Conservation (phyloP, 176 grass and related monocot genomes). For the Areca catechu region DNA sequence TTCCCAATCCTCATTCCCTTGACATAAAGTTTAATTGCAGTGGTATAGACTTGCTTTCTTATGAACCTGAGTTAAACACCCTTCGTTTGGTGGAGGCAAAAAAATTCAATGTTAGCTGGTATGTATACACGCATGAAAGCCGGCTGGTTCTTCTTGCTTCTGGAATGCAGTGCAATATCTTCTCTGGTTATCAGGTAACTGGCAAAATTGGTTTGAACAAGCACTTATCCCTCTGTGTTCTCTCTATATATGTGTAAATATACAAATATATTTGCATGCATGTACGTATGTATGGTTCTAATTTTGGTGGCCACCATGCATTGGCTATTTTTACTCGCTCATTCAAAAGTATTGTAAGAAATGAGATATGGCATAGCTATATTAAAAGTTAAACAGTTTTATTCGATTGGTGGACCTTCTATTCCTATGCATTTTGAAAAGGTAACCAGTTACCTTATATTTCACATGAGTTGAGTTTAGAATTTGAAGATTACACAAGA, state of each 20-base stretch:
- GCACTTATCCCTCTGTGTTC: not conserved
- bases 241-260: not conserved
- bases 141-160: conserved; percentile 91
- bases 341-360: too few relatives aligned
- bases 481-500: too few relatives aligned
- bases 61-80: conserved; percentile 64
- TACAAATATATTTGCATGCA: not conserved
- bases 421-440: too few relatives aligned
- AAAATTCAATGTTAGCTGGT: conserved; percentile 72
- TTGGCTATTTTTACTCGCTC: too few relatives aligned
- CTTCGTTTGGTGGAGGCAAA: conserved; percentile 69
- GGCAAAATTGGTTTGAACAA: not conserved
- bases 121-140: conserved; percentile 94
- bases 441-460: too few relatives aligned
- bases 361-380: too few relatives aligned
- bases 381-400: too few relatives aligned
- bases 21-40: conserved; percentile 33
- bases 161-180: conserved; percentile 81
- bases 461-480: too few relatives aligned
- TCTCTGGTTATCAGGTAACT: conserved; percentile 85
- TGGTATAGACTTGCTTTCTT: conserved; percentile 74
- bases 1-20: conserved; percentile 16
- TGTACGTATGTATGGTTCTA: too few relatives aligned
- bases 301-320: too few relatives aligned
- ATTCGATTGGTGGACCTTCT: too few relatives aligned